phyloP scores from a whole-genome alignment of 805 yeast genomes.

The Metschnikowia gelsemii region DNA sequence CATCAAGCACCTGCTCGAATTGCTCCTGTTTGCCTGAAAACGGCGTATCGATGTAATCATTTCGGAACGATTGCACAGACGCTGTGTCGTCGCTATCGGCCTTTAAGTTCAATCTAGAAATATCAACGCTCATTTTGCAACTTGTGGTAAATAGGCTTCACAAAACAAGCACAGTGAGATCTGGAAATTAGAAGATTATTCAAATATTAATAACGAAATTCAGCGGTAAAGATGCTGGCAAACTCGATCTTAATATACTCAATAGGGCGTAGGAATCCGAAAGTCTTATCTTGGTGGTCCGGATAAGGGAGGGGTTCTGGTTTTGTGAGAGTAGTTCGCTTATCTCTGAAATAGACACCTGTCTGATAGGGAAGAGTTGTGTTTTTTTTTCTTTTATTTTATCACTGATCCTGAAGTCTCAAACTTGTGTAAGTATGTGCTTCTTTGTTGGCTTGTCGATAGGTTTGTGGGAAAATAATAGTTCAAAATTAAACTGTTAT shows the following conservation, averaged over 20 bases:
- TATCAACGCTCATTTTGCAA: conserved; percentile 18
- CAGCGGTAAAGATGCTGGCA: background rate
- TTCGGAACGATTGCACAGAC: conserved; percentile 32
- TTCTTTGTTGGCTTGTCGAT: too few relatives aligned
- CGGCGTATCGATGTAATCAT: conserved; percentile 72
- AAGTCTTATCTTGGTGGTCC: conserved; percentile 6
- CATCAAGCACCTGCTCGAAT: conserved; percentile 76
- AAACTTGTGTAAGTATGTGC: background rate
- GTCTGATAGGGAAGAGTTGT: conserved; percentile 6
- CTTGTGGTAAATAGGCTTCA: background rate
- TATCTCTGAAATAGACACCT: conserved; percentile 7
- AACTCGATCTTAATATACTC: conserved; percentile 1
- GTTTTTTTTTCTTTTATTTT: background rate
- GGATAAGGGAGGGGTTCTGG: conserved; percentile 6
- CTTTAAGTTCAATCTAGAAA: conserved; percentile 18
- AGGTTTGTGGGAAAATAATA: background rate
- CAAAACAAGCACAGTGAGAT: too few relatives aligned
- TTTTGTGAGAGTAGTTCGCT: conserved; percentile 5
- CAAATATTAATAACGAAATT: too few relatives aligned
- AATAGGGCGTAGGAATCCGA: background rate
- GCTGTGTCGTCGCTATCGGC: conserved; percentile 29
- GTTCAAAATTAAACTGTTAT: background rate
- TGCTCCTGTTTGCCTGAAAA: conserved; percentile 82
- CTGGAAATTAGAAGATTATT: too few relatives aligned
- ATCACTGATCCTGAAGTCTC: background rate